phyloP scores from a whole-genome alignment of 208 protist species.

The Lotmaria passim region DNA sequence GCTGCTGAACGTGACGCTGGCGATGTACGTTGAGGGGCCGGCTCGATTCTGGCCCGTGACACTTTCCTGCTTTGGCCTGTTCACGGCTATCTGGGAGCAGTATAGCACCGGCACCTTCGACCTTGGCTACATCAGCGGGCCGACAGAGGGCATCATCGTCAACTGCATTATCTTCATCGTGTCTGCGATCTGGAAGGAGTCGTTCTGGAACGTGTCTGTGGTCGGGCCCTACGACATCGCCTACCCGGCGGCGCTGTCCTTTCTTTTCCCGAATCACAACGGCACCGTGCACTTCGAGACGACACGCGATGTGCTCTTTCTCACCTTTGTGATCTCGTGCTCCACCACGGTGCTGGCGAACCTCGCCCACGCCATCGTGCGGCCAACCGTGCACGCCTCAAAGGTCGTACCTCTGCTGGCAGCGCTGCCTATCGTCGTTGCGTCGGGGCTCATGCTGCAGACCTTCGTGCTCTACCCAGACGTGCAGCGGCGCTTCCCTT shows the following conservation, averaged over 20 bases:
- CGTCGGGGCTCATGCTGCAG: constrained; percentile 52
- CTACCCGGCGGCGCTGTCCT: constrained; percentile 5
- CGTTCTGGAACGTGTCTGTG: constrained; percentile 55
- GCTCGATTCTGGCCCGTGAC: constrained; percentile 58
- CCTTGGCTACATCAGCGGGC: constrained; percentile 89
- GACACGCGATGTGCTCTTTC: constrained; percentile 52
- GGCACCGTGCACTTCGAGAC: constrained; percentile 50
- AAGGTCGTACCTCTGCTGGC: constrained; percentile 42
- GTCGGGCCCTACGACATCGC: constrained; percentile 49
- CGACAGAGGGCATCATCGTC: constrained; percentile 87
- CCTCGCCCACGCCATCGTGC: constrained; percentile 50
- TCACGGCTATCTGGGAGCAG: constrained; percentile 89
- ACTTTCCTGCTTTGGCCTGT: constrained; percentile 63
- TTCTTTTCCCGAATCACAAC: constrained; percentile 20
- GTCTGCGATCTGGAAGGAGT: constrained; percentile 41
- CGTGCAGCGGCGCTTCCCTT: constrained; percentile 59
- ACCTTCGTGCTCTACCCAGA: constrained; percentile 50
- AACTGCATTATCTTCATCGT: constrained; percentile 65
- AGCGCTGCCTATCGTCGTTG: constrained; percentile 46
- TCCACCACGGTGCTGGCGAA: constrained; percentile 63
- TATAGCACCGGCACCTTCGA: constrained; percentile 92
- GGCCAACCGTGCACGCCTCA: constrained; percentile 37
- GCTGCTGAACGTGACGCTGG: constrained; percentile 60
- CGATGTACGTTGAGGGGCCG: constrained; percentile 42
- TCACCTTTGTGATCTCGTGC: constrained; percentile 40